Evolutionary conservation across 2,329 filamentous ascomycete genomes (phyloP), one percentile per base, ranked within the genome.

Genomic region (Penicillium sp.): DNA sequence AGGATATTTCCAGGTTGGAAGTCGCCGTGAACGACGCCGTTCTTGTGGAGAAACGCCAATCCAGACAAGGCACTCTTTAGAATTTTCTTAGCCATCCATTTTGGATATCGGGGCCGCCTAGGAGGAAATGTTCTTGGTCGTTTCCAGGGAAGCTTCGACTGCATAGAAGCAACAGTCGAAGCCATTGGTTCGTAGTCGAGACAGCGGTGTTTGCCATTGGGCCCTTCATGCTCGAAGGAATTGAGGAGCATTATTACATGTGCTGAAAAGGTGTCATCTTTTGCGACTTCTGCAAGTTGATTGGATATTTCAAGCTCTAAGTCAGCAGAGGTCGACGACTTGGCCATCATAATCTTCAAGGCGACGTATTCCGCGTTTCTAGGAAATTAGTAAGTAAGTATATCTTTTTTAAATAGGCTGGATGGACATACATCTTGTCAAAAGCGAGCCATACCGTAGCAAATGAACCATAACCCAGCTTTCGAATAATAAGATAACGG

Each of bases 1-100:
- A 66, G 60, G 23, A 65, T 60, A 42, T 66, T 66, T 49, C 64
- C 64, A 40, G 58, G 61, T 42, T 66, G 63, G 47, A 66, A 63
- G 52, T 65, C 64, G 52, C 62, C 61, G 55, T 65, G 63, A 59
- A 60, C 63, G 18, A 64, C 60, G 23, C 60, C 62, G 55, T 64
- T 59, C 56, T 58, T 46, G 18, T 66, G 59, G 0, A 65, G 62
- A 58, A 66, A 66, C 35, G 30, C 46, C 60, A 66, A 60, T 40
- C 58, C 62, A 58, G 58, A 51, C n/a, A 66, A 60, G 18, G 64
- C 59, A 14, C 28, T n/a, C n/a, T n/a, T n/a, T n/a, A n/a, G n/a
- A n/a, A n/a, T n/a, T n/a, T n/a, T n/a, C n/a, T n/a, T n/a, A n/a
- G n/a, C n/a, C n/a, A n/a, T n/a, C n/a, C n/a, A n/a, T n/a, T n/a